These are phyloP conservation scores for Talaromyces liani DNA, from an alignment of 495 filamentous ascomycete genomes.

Conservation along the genomic window DNA sequence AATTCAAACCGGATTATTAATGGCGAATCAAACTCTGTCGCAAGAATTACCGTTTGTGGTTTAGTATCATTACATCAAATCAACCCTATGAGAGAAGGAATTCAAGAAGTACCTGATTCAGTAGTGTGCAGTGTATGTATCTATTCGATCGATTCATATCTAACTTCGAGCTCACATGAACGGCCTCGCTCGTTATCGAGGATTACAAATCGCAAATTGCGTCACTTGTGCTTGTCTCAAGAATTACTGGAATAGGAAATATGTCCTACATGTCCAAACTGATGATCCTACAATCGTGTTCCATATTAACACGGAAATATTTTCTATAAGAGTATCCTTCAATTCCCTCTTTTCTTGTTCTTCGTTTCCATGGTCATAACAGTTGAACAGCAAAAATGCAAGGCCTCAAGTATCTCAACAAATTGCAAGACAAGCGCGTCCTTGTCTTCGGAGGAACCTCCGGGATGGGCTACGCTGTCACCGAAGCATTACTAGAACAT, in stretches of 20 bases:
- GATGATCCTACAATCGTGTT: background rate
- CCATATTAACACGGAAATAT: background rate
- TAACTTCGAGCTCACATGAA: background rate
- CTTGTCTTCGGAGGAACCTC: conserved; percentile 48
- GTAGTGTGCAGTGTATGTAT: too few species aligned
- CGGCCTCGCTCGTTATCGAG: too few species aligned
- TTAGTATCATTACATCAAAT: background rate
- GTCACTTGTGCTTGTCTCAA: background rate
- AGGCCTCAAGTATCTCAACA: conserved; percentile 2
- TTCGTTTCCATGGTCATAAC: background rate
- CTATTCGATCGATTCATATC: too few species aligned
- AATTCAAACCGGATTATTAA: background rate
- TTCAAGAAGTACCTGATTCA: too few species aligned
- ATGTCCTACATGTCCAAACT: background rate
- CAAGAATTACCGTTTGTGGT: background rate
- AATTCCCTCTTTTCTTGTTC: background rate
- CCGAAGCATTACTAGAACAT: conserved; percentile 43
- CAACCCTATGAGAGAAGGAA: too few species aligned
- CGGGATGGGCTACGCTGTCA: conserved; percentile 50
- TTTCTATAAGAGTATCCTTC: background rate
- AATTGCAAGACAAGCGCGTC: conserved; percentile 21
- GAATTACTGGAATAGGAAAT: conserved; percentile 3
- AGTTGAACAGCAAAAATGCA: background rate
- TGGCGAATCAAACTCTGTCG: conserved; percentile 1
- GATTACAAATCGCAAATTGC: background rate